A percentile compares a stretch with the other conserved stretches of the same genome.
Conservation (phyloP, 2,329 filamentous ascomycete species). For the Curvularia sp. region DNA sequence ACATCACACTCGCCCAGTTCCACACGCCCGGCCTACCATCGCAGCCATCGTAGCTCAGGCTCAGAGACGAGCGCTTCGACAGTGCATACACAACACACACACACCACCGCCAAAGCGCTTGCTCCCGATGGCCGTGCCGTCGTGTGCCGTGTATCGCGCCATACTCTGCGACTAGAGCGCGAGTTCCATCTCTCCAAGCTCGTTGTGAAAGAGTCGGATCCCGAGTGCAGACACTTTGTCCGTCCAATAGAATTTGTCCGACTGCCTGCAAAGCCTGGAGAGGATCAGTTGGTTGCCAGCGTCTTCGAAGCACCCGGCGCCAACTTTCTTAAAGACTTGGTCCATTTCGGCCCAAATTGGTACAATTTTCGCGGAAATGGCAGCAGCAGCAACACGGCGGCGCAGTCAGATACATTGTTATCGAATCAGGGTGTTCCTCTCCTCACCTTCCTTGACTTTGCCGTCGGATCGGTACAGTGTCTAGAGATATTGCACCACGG, state of each 20-base stretch:
- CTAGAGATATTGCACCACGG: constrained; percentile 91
- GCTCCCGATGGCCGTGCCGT: constrained; percentile 61
- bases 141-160: constrained; percentile 81
- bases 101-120: constrained; percentile 56
- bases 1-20: constrained; percentile 43
- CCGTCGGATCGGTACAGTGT: constrained; percentile 85
- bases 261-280: constrained; percentile 71
- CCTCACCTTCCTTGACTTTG: constrained; percentile 84
- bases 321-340: constrained; percentile 73
- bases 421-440: constrained; percentile 69
- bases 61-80: constrained; percentile 48
- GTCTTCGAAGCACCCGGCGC: constrained; percentile 81
- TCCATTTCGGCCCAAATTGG: constrained; percentile 75
- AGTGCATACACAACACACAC: constrained; percentile 58
- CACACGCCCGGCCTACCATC: constrained; percentile 35
- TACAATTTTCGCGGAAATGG: constrained; percentile 42
- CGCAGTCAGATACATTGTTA: constrained; percentile 22
- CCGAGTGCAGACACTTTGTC: constrained; percentile 76
- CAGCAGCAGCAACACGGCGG: constrained; percentile 10
- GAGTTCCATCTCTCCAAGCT: constrained; percentile 83
- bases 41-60: constrained; percentile 45
- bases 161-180: constrained; percentile 82
- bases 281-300: constrained; percentile 77
- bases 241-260: constrained; percentile 81
- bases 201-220: constrained; percentile 74